Evolutionary conservation across 1,284 basidiomycete species (phyloP), one percentile per base, ranked within the genome.

Genomic region (Pascua sp.): DNA sequence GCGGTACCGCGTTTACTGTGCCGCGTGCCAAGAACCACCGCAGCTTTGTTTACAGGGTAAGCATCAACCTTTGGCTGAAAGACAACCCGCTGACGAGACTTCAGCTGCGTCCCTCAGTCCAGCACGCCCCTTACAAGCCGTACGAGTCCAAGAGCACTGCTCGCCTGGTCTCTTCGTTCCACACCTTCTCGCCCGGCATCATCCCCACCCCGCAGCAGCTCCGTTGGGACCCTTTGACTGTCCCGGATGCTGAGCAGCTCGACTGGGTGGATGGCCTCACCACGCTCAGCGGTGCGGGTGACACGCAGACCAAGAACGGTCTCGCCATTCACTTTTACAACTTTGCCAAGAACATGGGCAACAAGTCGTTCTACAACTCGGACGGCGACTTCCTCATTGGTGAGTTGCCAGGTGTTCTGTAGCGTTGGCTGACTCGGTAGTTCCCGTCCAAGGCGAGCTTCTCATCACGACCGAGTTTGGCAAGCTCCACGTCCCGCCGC

Each of bases 381-480:
- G 86, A 87, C 64, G 86, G 86, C 5, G 85, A 87, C 72, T 81
- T 87, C 75, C 72, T 87, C 63, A 83, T 88, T 63, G 24, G 24
- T 32, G 24, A 7, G 24, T 32, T 32, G 24, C 24, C 3, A 32
- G 7, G 24, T 32, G 24, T 32, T 32, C 24, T 32, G 7, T 32
- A 7, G 24, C 7, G 3, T 32, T 32, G 24, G 24, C 24, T 32
- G 24, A 32, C 24, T 32, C 7, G 24, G 24, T 32, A 32, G 48
- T 87, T 8, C 86, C 86, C 17, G 82, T 86, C 68, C 80, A 83
- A 65, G 86, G 85, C 11, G 79, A 84, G 32, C 71, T 88, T 60
- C 83, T 86, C 68, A 81, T 88, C 51, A 84, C 85, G 71, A 87
- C 86, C 5, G 86, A 88, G 73, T 82, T 86, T 59, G 86, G 86